phyloP scores from a whole-genome alignment of 2,329 filamentous ascomycete species.

The Ascosphaera aggregata region DNA sequence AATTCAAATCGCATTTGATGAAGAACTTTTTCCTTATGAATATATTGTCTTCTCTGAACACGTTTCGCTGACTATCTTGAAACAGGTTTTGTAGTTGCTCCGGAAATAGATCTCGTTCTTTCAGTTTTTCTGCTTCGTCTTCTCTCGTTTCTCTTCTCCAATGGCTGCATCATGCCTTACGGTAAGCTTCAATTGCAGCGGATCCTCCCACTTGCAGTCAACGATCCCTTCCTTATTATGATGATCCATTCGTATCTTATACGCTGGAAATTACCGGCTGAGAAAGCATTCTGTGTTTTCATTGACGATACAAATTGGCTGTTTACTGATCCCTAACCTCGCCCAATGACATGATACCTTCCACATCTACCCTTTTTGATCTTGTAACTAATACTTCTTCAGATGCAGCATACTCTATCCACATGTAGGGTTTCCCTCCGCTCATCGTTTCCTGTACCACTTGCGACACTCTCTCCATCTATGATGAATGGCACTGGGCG shows the following conservation, averaged over 20 bases:
- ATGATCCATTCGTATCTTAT: conserved; percentile 20
- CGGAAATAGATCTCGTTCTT: not conserved
- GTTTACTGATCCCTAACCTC: conserved; percentile 32
- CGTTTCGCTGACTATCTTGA: not conserved
- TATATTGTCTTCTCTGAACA: conserved; percentile 1
- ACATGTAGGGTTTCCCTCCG: conserved; percentile 2
- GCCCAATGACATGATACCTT: conserved; percentile 1
- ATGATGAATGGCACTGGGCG: conserved; percentile 98
- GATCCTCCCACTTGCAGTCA: not conserved
- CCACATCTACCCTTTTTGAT: not conserved
- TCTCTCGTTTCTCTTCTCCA: not conserved
- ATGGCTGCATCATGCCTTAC: not conserved
- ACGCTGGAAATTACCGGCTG: conserved; percentile 96
- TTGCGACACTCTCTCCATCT: conserved; percentile 10
- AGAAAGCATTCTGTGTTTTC: conserved; percentile 40
- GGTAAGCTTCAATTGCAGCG: not conserved
- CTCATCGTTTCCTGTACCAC: conserved; percentile 3
- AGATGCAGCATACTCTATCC: not conserved
- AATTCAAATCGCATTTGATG: conserved; percentile 1
- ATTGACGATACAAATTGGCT: conserved; percentile 66
- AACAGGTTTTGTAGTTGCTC: not conserved
- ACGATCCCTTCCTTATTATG: conserved; percentile 3
- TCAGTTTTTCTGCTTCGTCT: not conserved
- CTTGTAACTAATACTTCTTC: not conserved
- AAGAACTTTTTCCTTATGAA: conserved; percentile 3